Conservation (phyloP, 371 early-diverging fungal genomes). For the Syncephalastrum monosporum region DNA sequence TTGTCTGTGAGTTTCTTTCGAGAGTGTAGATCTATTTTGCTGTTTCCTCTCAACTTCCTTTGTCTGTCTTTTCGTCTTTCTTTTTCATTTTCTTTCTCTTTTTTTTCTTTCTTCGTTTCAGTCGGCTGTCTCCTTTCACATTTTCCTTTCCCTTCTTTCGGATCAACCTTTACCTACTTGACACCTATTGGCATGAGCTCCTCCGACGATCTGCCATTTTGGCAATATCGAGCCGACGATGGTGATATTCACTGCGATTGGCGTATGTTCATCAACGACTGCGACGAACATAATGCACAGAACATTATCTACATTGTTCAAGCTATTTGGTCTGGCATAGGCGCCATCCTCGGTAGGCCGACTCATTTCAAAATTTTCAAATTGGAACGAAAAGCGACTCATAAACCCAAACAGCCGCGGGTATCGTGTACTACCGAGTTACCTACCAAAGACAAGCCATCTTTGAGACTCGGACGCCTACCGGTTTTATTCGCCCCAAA, state of each 20-base stretch:
- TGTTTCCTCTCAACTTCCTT: not conserved
- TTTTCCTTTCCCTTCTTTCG: not conserved
- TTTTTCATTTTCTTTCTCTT: conserved; percentile 8
- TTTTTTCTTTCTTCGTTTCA: conserved; percentile 8
- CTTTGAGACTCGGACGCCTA: conserved; percentile 18
- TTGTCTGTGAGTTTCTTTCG: too few relatives aligned
- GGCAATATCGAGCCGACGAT: conserved; percentile 28
- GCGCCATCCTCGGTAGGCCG: conserved; percentile 23
- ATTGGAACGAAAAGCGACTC: not conserved
- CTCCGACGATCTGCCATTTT: conserved; percentile 21
- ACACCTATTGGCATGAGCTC: conserved; percentile 4
- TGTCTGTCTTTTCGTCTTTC: not conserved
- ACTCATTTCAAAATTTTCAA: not conserved
- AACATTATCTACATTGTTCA: conserved; percentile 27
- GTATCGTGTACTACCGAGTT: conserved; percentile 22
- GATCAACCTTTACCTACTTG: not conserved
- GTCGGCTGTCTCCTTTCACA: not conserved
- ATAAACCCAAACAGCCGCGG: conserved; percentile 8
- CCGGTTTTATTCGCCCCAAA: conserved; percentile 32
- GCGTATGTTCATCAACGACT: conserved; percentile 27
- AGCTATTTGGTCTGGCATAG: conserved; percentile 19
- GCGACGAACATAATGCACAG: conserved; percentile 21
- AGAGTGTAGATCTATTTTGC: too few relatives aligned
- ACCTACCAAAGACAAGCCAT: conserved; percentile 18
- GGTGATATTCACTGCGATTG: conserved; percentile 40